These are phyloP conservation scores for Solanum appendiculatum DNA, from an alignment of 257 asterid species.

Conservation along the genomic window DNA sequence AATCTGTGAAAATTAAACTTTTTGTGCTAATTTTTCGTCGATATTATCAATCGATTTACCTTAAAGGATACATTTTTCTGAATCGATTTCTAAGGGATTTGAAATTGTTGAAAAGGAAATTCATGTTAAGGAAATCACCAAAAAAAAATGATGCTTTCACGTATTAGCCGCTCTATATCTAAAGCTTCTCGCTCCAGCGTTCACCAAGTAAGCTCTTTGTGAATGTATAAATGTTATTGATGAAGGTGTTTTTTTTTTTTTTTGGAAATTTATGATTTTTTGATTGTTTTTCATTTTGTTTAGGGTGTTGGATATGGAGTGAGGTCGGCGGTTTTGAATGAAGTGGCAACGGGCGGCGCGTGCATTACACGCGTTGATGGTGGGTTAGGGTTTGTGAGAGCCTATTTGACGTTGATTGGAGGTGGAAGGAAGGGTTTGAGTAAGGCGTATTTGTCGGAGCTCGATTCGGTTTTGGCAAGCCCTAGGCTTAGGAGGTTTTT, in stretches of 20 bases:
- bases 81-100: constrained; percentile 1
- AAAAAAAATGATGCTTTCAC: constrained; percentile 37
- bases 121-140: constrained; percentile 15
- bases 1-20: neutral
- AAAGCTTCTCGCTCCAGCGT: constrained; percentile 30
- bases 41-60: neutral
- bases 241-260: neutral
- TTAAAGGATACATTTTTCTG: neutral
- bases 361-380: constrained; percentile 14
- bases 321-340: constrained; percentile 22
- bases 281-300: neutral
- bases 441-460: constrained; percentile 13
- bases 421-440: constrained; percentile 25
- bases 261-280: neutral
- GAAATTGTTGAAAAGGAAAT: neutral
- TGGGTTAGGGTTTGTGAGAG: constrained; percentile 35
- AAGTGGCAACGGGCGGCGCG: constrained; percentile 15
- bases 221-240: neutral
- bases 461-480: constrained; percentile 14
- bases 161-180: constrained; percentile 39
- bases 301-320: constrained; percentile 20
- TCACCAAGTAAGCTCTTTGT: constrained; percentile 21
- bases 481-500: constrained; percentile 46
- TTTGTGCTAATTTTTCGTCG: neutral
- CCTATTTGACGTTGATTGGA: constrained; percentile 42